phyloP scores from a whole-genome alignment of 2,329 filamentous ascomycete genomes.

The Xylaria multiplex region DNA sequence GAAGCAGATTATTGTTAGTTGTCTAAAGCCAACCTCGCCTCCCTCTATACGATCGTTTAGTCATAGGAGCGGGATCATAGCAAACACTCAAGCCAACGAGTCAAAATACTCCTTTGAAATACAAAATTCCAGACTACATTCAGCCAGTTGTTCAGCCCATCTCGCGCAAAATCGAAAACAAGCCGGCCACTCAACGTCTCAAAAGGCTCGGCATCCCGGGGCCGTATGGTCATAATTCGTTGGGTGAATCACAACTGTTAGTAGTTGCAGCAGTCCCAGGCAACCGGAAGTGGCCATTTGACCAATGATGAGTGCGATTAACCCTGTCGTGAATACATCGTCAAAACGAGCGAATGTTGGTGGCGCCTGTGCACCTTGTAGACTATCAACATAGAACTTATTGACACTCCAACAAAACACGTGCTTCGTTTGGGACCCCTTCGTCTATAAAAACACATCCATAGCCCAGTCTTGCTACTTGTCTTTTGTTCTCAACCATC shows the following conservation, averaged over 20 bases:
- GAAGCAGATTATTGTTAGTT: too few species aligned
- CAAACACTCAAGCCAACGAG: too few species aligned
- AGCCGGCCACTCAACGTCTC: not conserved
- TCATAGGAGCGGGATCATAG: too few species aligned
- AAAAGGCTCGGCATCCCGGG: not conserved
- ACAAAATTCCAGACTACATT: too few species aligned
- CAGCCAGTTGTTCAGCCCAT: not conserved
- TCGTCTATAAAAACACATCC: not conserved
- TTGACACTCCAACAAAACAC: not conserved
- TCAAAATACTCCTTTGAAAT: too few species aligned
- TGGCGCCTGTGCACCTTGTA: not conserved
- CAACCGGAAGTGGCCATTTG: constrained; percentile 1
- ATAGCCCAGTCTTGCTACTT: constrained; percentile 1
- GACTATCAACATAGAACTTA: constrained; percentile 1
- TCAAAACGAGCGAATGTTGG: constrained; percentile 1
- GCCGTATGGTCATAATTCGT: not conserved
- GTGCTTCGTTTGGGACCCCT: not conserved
- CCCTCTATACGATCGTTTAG: too few species aligned
- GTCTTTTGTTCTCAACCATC: constrained; percentile 4
- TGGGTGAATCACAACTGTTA: not conserved
- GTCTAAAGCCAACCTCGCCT: too few species aligned
- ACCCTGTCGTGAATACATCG: not conserved
- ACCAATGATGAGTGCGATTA: not conserved
- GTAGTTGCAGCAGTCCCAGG: constrained; percentile 1
- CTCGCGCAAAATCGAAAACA: constrained; percentile 1